Conservation (phyloP, 1,284 basidiomycete species). For the Ceratobasidium theobromae region DNA sequence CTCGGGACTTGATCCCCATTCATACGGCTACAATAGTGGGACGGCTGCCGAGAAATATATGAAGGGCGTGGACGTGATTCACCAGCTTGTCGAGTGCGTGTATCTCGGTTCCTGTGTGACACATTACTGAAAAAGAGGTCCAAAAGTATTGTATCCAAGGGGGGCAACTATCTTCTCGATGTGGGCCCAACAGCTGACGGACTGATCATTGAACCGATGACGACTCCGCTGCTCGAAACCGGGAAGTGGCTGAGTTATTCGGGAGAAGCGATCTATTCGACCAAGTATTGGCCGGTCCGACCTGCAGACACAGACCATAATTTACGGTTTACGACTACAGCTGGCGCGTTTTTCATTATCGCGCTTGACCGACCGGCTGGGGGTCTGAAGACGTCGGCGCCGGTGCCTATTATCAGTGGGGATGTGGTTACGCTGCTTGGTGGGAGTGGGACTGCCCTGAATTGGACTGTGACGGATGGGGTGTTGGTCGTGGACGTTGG, state of each 20-base stretch:
- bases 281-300: constrained; percentile 39
- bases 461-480: constrained; percentile 29
- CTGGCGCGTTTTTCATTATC: constrained; percentile 55
- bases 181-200: constrained; percentile 58
- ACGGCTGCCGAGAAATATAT: constrained; percentile 52
- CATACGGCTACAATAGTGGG: constrained; percentile 40
- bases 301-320: constrained; percentile 34
- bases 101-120: background rate
- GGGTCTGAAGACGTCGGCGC: constrained; percentile 47
- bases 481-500: constrained; percentile 42
- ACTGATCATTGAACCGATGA: constrained; percentile 51
- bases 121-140: background rate
- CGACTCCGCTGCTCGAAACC: constrained; percentile 50
- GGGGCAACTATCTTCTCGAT: constrained; percentile 58
- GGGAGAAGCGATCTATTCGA: constrained; percentile 55
- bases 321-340: constrained; percentile 55
- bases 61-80: constrained; percentile 52
- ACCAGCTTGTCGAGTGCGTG: constrained; percentile 46
- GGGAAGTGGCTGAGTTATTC: constrained; percentile 55
- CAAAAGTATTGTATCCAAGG: constrained; percentile 57
- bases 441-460: constrained; percentile 34
- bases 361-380: constrained; percentile 46
- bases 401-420: constrained; percentile 50
- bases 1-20: constrained; percentile 45
- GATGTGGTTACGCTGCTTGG: constrained; percentile 52